Evolutionary conservation across 2,329 filamentous ascomycete species (phyloP), one percentile per base, ranked within the genome.

Genomic region (Cucurbitaria berberidis): DNA sequence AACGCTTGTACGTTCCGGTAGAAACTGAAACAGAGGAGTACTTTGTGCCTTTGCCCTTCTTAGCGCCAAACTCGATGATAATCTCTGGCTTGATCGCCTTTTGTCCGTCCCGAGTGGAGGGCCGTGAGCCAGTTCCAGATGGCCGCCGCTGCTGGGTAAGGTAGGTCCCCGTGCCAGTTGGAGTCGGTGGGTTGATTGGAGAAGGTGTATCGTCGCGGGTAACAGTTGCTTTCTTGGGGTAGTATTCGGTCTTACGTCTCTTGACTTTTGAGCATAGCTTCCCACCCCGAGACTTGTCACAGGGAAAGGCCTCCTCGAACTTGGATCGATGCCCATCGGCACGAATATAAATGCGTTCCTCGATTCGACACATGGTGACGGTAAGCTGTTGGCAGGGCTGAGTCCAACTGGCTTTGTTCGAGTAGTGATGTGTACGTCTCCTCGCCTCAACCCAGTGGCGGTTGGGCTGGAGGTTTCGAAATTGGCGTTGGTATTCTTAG

Each of bases 131-230:
- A 35, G 54, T 63, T 4, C 51, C 51, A 19, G 69, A 68, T 16
- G 68, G 66, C 19, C 63, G 62, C 9, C 66, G 67, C 42, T 56
- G 39, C 36, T 72, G 58, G 1, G 67, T 62, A 3, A 65, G 34
- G 47, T 67, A 70, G 42, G 63, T 62, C 5, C 60, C 62, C 10
- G 57, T 51, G 8, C 59, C 62, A 18, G 57, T 63, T 1, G 72
- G 70, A 3, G 71, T 74, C 16, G 69, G 59, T n/a, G 72, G 72
- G 35, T 67, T 66, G 47, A 63, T 57, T 9, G 70, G 72, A 26
- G 70, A 73, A 3, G 69, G 62, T 1, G 66, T 64, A 11, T 66
- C 61, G 29, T 70, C 66, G 34, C 64, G 67, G 27, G 57, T 48
- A 13, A 55, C 45, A 2, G 51, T 46, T 16, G 46, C 53, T 16